Evolutionary conservation across 441 rosid genomes (phyloP).

Genomic region (Adansonia gregorii): DNA sequence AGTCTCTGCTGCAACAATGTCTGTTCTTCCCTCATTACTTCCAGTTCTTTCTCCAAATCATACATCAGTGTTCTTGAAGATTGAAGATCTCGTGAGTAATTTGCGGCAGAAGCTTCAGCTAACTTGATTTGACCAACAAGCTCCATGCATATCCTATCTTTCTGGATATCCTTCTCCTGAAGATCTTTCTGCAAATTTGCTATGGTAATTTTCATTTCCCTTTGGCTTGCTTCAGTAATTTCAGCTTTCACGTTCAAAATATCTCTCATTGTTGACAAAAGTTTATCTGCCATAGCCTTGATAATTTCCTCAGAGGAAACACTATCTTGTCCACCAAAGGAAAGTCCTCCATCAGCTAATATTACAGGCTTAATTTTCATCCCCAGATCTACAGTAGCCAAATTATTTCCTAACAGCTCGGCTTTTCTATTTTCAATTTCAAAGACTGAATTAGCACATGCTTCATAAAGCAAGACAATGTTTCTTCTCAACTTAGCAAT

Average conservation of each 20-base stretch:
- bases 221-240: slow-evolving; percentile 52
- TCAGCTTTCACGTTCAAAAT: slow-evolving; percentile 57
- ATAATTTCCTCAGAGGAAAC: slow-evolving; percentile 64
- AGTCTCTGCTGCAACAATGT: slow-evolving; percentile 59
- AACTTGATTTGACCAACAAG: slow-evolving; percentile 91
- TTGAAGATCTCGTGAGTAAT: slow-evolving; percentile 69
- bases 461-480: slow-evolving; percentile 68
- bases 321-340: slow-evolving; percentile 36
- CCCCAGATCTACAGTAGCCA: slow-evolving; percentile 35
- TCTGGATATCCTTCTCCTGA: slow-evolving; percentile 91
- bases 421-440: slow-evolving; percentile 78
- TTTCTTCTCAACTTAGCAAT: slow-evolving; percentile 54
- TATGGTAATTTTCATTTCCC: slow-evolving; percentile 75
- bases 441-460: slow-evolving; percentile 58
- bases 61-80: slow-evolving; percentile 54
- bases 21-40: slow-evolving; percentile 52
- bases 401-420: slow-evolving; percentile 46
- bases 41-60: slow-evolving; percentile 70
- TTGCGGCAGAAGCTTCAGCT: slow-evolving; percentile 81
- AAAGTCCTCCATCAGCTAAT: slow-evolving; percentile 33
- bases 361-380: slow-evolving; percentile 41
- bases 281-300: slow-evolving; percentile 59
- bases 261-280: slow-evolving; percentile 55
- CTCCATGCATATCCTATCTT: slow-evolving; percentile 83
- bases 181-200: slow-evolving; percentile 87